Evolutionary conservation across 768 basidiomycete species (phyloP), one percentile per base, ranked within the genome.

Genomic region (Paxillus rubicundulus): DNA sequence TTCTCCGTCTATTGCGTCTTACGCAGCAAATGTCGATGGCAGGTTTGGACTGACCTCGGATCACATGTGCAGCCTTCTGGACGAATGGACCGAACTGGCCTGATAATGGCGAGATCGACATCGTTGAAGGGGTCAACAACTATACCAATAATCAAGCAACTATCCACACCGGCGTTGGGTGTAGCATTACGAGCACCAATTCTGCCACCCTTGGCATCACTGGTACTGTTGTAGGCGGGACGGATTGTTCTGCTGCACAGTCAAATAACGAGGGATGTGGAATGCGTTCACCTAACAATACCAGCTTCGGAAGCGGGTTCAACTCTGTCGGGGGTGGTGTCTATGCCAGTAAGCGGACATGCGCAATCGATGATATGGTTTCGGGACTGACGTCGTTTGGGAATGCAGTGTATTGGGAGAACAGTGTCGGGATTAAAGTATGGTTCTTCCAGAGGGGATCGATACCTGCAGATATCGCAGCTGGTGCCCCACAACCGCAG

Each of bases 311-410:
- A n/a, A 69, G 77, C n/a, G 82, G 75, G 12, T 98, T 95, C 76
- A 98, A 98, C 69, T 67, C 64, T n/a, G 85, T 79, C 58, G 82
- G 84, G 9, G 94, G 94, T 41, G 94, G 94, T 60, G 87, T 92
- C 46, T 96, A 92, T 72, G 89, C 89, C 47, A 91, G 91, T 93
- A 63, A 68, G 89, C 81, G 20, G 49, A 30, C 12, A 42, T 42
- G 17, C 48, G 5, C 37, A 27, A 10, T n/a, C 24, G 14, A 37
- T 36, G 1, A 14, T 4, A 33, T 2, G 18, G 9, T 17, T 17
- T 13, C n/a, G 1, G 24, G 38, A 9, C 30, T 59, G 12, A 41
- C 33, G 34, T 41, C 32, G 33, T 39, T 54, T 9, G 47, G 41
- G n/a, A 47, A 43, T 54, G 45, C 51, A 48, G 65, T 58, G 55